Percentiles rank a stretch among this genome's conserved stretches.
Conservation (phyloP, 257 asterid genomes). For the Solanum corneliomulleri region DNA sequence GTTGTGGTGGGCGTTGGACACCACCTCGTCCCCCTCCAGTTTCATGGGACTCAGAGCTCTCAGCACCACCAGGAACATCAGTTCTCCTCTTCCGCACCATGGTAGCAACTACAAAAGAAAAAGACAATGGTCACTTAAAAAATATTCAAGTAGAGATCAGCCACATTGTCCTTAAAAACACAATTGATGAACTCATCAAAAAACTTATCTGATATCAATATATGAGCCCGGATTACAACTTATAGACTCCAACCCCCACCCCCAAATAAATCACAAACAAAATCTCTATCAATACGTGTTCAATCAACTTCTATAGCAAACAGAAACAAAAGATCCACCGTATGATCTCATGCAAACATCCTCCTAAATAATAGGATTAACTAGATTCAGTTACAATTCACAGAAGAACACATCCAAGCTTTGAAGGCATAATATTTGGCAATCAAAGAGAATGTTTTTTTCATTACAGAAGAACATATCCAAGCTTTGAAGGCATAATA, state of each 20-base stretch:
- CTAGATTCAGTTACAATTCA: neutral
- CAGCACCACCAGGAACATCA: conserved; percentile 51
- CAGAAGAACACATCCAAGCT: neutral
- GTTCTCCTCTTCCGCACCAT: conserved; percentile 84
- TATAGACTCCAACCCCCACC: neutral
- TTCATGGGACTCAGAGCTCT: conserved; percentile 50
- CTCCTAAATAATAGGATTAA: neutral
- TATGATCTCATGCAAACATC: neutral
- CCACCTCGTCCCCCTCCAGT: conserved; percentile 38
- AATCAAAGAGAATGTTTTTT: neutral
- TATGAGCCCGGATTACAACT: neutral
- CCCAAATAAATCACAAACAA: neutral
- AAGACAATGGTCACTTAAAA: neutral
- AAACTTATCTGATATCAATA: neutral
- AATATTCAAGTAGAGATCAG: neutral
- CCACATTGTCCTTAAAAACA: neutral
- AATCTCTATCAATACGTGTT: neutral
- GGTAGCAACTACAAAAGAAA: conserved; percentile 21
- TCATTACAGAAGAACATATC: neutral
- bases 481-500: neutral
- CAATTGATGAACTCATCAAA: neutral
- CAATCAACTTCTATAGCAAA: neutral
- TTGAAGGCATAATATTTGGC: neutral
- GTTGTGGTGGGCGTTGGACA: conserved; percentile 35
- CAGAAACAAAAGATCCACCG: neutral